These are phyloP conservation scores for Botrytis pseudocinerea DNA, from an alignment of 2,329 filamentous ascomycete genomes.

Conservation along the genomic window DNA sequence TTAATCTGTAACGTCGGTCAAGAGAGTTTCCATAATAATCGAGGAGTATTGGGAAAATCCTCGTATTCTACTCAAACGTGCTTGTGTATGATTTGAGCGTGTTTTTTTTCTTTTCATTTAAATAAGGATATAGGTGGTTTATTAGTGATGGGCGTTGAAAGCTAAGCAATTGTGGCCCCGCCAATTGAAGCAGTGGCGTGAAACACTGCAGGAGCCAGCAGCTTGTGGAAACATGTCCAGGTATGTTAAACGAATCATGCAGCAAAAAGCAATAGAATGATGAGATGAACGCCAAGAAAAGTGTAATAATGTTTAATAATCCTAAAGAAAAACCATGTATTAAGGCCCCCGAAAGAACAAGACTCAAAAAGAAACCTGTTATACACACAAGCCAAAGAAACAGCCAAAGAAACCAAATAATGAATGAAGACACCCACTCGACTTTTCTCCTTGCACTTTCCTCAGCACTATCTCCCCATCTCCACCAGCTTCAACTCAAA, in stretches of 20 bases:
- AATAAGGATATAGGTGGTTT: background rate
- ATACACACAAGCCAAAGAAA: slow-evolving; percentile 1
- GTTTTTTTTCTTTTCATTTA: background rate
- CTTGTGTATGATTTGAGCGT: background rate
- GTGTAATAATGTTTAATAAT: background rate
- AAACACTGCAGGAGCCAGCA: background rate
- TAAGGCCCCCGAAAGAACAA: background rate
- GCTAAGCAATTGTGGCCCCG: background rate
- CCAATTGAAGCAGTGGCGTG: background rate
- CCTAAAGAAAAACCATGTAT: background rate
- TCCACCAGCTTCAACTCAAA: background rate
- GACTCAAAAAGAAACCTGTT: background rate
- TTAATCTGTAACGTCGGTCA: background rate
- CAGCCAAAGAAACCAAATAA: background rate
- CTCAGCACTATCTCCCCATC: background rate
- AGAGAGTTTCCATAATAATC: background rate
- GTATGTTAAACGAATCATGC: background rate
- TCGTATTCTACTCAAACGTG: background rate
- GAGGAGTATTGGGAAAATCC: background rate
- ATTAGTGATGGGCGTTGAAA: background rate
- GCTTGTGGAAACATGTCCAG: background rate
- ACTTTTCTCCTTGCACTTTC: background rate
- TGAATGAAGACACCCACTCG: background rate
- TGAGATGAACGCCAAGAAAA: background rate
- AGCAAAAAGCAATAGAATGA: background rate